Conservation (phyloP, 495 filamentous ascomycete species). For the Rhizodiscina lignyota region DNA sequence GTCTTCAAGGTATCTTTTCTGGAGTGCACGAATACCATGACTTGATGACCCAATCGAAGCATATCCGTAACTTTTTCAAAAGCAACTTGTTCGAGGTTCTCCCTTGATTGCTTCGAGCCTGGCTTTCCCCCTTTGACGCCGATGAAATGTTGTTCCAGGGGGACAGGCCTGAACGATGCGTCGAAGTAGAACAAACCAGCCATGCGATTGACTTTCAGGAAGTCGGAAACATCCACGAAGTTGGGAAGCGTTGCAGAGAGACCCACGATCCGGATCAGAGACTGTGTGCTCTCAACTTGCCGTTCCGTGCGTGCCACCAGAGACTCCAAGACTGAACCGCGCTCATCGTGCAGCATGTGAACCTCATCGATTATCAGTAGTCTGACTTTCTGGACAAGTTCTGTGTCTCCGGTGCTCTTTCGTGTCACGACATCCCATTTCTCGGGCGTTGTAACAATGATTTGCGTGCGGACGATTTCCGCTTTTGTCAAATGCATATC, state of each 20-base stretch:
- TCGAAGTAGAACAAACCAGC: constrained; percentile 97
- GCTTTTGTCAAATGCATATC: constrained; percentile 98
- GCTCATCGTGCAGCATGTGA: constrained; percentile 97
- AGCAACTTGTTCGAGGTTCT: constrained; percentile 70
- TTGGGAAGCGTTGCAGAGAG: constrained; percentile 93
- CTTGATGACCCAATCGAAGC: constrained; percentile 73
- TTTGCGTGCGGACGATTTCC: constrained; percentile 88
- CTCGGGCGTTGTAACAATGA: constrained; percentile 96
- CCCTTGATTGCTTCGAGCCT: constrained; percentile 56
- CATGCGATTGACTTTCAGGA: constrained; percentile 86
- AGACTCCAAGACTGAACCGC: constrained; percentile 89
- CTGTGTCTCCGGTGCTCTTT: constrained; percentile 93
- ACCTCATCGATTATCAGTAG: constrained; percentile 97
- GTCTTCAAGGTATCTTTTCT: constrained; percentile 85
- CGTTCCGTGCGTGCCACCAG: constrained; percentile 86
- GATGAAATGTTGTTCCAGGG: constrained; percentile 92
- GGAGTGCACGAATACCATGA: constrained; percentile 99
- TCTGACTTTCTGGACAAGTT: constrained; percentile 91
- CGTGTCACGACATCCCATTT: constrained; percentile 99
- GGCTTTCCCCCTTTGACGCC: constrained; percentile 90
- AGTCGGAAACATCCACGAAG: constrained; percentile 90
- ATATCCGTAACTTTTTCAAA: constrained; percentile 95
- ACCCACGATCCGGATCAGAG: constrained; percentile 86
- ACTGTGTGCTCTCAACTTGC: constrained; percentile 96
- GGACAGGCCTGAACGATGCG: constrained; percentile 84